These are phyloP conservation scores for Quercus wislizeni DNA, from an alignment of 306 rosid species.

Conservation along the genomic window DNA sequence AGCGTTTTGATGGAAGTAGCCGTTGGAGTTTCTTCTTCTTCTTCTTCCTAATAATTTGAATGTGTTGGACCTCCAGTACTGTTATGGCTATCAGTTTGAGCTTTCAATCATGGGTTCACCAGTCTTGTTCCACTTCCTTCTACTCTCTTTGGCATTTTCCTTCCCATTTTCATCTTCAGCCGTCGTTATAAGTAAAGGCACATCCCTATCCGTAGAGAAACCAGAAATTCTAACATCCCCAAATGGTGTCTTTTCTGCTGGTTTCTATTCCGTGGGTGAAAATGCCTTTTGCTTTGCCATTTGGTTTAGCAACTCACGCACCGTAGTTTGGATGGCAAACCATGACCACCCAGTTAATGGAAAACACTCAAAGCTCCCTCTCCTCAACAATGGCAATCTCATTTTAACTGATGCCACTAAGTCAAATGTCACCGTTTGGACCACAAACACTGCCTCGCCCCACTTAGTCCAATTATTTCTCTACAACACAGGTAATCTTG, in stretches of 20 bases:
- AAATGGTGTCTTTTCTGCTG: conserved; percentile 39
- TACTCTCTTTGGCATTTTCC: too few species aligned
- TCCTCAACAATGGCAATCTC: conserved; percentile 37
- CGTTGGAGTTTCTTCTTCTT: too few species aligned
- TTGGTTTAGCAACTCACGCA: conserved; percentile 17
- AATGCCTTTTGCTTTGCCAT: conserved; percentile 54
- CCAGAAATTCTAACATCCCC: conserved; percentile 32
- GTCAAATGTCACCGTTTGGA: conserved; percentile 29
- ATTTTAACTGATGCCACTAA: conserved; percentile 26
- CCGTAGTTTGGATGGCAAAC: conserved; percentile 51
- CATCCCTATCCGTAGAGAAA: conserved; percentile 41
- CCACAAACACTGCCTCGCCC: background rate
- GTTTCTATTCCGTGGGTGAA: conserved; percentile 28
- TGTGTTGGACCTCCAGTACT: too few species aligned
- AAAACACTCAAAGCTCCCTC: conserved; percentile 37
- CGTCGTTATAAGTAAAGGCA: conserved; percentile 12
- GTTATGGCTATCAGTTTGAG: too few species aligned
- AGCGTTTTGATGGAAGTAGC: too few species aligned
- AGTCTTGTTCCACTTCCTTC: too few species aligned
- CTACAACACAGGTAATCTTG: conserved; percentile 37
- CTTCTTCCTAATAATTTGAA: too few species aligned
- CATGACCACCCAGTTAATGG: conserved; percentile 44
- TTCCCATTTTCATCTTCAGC: too few species aligned
- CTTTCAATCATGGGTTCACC: too few species aligned
- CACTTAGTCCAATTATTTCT: conserved; percentile 5